Evolutionary conservation across 108 stramenopile species (phyloP).

Genomic region (Pseudonitzschia multiseries): DNA sequence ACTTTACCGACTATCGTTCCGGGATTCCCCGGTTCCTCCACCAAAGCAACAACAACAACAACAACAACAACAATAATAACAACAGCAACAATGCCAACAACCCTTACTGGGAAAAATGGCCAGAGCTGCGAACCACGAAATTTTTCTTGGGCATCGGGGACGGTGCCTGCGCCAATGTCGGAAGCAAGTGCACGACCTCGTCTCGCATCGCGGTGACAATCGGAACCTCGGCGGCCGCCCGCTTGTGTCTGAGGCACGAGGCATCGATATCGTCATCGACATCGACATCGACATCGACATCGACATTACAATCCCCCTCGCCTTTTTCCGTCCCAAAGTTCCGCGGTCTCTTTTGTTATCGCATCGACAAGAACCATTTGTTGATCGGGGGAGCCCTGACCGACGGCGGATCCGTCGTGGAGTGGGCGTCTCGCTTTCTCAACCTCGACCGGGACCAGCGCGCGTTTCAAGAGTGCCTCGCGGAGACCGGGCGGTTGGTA

Average conservation of each 20-base stretch:
- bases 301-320: too few relatives aligned
- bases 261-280: too few relatives aligned
- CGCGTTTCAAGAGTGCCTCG: constrained; percentile 51
- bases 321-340: constrained; percentile 5
- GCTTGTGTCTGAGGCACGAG: constrained; percentile 59
- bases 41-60: constrained; percentile 18
- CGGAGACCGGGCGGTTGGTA: constrained; percentile 10
- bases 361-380: constrained; percentile 57
- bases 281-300: too few relatives aligned
- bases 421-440: constrained; percentile 66
- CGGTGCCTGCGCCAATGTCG: constrained; percentile 86
- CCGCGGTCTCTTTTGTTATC: constrained; percentile 80
- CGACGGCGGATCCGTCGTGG: constrained; percentile 83
- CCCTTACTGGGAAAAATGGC: constrained; percentile 62
- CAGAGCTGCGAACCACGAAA: constrained; percentile 47
- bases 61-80: too few relatives aligned
- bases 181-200: constrained; percentile 60
- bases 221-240: constrained; percentile 81
- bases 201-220: constrained; percentile 81
- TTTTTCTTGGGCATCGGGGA: constrained; percentile 79
- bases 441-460: constrained; percentile 48
- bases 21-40: constrained; percentile 23
- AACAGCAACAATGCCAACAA: too few relatives aligned
- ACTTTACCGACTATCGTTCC: constrained; percentile 46
- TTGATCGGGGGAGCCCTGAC: constrained; percentile 81